phyloP scores from a whole-genome alignment of 257 asterid genomes.

The Capsicum pubescens region DNA sequence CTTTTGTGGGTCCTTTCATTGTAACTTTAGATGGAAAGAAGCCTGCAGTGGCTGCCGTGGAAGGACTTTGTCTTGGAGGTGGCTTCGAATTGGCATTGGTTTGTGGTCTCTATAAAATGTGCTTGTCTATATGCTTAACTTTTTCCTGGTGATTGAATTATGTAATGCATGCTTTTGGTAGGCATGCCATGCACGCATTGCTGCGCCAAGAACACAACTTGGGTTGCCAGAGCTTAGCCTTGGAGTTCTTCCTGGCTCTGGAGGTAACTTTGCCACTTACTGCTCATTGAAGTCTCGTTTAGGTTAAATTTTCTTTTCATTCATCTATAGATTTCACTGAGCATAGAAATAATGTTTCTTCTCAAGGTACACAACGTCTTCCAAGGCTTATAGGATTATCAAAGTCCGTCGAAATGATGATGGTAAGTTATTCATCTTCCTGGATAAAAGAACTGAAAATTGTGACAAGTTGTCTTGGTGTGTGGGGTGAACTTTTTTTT shows the following conservation, averaged over 20 bases:
- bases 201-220: constrained; percentile 76
- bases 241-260: constrained; percentile 93
- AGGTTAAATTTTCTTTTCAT: constrained; percentile 12
- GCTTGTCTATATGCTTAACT: constrained; percentile 15
- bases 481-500: neutral
- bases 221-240: constrained; percentile 97
- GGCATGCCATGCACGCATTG: constrained; percentile 97
- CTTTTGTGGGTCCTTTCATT: constrained; percentile 32
- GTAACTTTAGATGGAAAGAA: constrained; percentile 73
- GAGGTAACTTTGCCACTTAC: constrained; percentile 59
- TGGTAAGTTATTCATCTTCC: constrained; percentile 62
- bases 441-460: constrained; percentile 20
- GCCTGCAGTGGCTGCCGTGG: constrained; percentile 92
- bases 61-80: constrained; percentile 98
- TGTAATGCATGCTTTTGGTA: constrained; percentile 39
- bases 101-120: constrained; percentile 36
- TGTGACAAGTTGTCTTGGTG: neutral
- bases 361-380: constrained; percentile 92
- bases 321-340: constrained; percentile 8
- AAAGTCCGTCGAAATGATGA: constrained; percentile 82
- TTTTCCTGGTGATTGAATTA: constrained; percentile 22
- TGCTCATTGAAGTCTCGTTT: neutral
- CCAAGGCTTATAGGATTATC: constrained; percentile 94
- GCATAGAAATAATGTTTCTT: constrained; percentile 28
- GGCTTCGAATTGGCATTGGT: constrained; percentile 96